Conservation (phyloP, 2,329 filamentous ascomycete species). For the Grosmannia clavigera region DNA sequence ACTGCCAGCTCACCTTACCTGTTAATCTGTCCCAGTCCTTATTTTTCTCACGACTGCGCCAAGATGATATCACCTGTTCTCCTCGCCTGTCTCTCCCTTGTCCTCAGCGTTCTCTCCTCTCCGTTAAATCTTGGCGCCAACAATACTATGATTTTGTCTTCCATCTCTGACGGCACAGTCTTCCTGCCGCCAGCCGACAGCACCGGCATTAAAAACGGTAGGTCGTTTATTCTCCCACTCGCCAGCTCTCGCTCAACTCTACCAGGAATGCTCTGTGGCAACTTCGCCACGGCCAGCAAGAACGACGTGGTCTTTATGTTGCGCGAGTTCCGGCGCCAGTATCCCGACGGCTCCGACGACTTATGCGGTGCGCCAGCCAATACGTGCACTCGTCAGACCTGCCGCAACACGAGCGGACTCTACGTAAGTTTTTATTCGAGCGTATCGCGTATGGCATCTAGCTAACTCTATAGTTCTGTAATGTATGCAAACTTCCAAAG, state of each 20-base stretch:
- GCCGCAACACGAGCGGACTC: slow-evolving; percentile 5
- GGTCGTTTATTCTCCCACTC: neutral
- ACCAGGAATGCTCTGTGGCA: neutral
- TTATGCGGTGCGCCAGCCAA: neutral
- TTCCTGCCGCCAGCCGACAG: neutral
- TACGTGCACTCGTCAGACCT: slow-evolving; percentile 2
- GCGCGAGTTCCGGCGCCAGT: neutral
- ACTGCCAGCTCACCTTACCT: neutral
- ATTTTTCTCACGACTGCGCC: neutral
- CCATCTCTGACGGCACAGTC: neutral
- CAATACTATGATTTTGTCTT: too few relatives aligned
- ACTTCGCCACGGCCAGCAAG: slow-evolving; percentile 3
- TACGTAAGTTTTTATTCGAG: neutral
- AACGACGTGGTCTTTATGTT: slow-evolving; percentile 4
- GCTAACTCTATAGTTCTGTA: slow-evolving; percentile 1
- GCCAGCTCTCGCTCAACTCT: neutral
- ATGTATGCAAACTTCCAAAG: neutral
- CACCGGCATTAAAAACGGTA: neutral
- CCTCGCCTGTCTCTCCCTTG: neutral
- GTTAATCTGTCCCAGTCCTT: neutral
- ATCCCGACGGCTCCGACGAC: neutral
- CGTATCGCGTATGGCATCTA: neutral
- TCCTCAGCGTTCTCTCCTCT: neutral
- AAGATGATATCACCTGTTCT: neutral
- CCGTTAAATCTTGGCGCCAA: neutral